phyloP scores from a whole-genome alignment of 139 green algal genomes.

The Tetradesmus obliquus region DNA sequence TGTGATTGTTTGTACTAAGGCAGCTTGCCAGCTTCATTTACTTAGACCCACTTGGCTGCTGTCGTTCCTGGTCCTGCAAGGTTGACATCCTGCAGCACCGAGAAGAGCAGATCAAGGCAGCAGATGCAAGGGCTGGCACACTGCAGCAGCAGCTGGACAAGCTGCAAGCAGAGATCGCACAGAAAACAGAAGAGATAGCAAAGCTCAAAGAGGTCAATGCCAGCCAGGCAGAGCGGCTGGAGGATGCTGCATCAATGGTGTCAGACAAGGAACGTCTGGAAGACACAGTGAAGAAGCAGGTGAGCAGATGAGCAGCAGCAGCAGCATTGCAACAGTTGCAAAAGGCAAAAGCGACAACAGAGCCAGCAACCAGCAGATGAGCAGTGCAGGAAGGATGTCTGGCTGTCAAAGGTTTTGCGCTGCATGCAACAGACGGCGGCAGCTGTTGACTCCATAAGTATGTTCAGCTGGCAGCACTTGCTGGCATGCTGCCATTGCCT shows the following conservation, averaged over 20 bases:
- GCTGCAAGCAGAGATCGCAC: conserved; percentile 47
- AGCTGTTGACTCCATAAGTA: too few relatives aligned
- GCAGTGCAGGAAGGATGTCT: too few relatives aligned
- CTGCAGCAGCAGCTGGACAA: conserved; percentile 48
- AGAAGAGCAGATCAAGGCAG: conserved; percentile 64
- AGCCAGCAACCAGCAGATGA: too few relatives aligned
- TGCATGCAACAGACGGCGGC: too few relatives aligned
- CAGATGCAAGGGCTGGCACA: conserved; percentile 37
- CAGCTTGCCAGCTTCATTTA: too few relatives aligned
- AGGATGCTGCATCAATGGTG: conserved; percentile 60
- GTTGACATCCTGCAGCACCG: conserved; percentile 75
- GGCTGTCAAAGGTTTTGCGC: too few relatives aligned
- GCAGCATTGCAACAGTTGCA: conserved; percentile 44
- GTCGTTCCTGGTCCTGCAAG: conserved; percentile 37
- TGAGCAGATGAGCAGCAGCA: neutral
- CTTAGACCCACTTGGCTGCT: neutral
- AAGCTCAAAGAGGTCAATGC: conserved; percentile 47
- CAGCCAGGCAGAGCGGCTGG: conserved; percentile 50
- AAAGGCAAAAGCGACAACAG: neutral
- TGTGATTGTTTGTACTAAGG: too few relatives aligned
- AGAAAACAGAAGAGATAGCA: conserved; percentile 49
- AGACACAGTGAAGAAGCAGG: conserved; percentile 48
- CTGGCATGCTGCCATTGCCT: too few relatives aligned
- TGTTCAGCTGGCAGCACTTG: too few relatives aligned
- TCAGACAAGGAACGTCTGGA: conserved; percentile 64